Base-by-base conservation (phyloP, 768 basidiomycete genomes). In the Boletellus ananas region DNA sequence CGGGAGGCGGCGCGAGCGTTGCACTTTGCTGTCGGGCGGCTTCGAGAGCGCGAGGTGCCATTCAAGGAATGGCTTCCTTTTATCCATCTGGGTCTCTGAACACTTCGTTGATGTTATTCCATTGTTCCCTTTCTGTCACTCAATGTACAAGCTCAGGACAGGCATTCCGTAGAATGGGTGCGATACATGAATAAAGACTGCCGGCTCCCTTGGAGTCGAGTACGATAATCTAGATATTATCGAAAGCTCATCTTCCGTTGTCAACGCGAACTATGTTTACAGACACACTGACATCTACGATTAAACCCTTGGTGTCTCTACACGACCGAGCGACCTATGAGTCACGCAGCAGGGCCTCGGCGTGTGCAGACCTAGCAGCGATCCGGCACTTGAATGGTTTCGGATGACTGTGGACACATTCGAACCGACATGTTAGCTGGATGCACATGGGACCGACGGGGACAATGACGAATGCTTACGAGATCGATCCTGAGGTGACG, bases 301-400 rank as follows among this genome's bases (percentile, higher is more conserved):
- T n/a, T n/a, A n/a, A n/a, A n/a, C n/a, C n/a, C n/a, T n/a, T n/a
- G n/a, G n/a, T n/a, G n/a, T n/a, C 23, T 3, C 23, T 25, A 25
- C 23, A 25, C 23, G 8, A 39, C 39, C 29, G 39, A 31, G n/a
- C n/a, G 11, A n/a, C n/a, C n/a, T n/a, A n/a, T n/a, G n/a, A n/a
- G n/a, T n/a, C n/a, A n/a, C 16, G n/a, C 3, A 47, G 7, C 29
- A 64, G 42, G 20, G 49, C 42, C 35, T 51, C 50, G 1, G 76
- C 74, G 50, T 67, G 72, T 42, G 75, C 68, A 7, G 78, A 80
- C 41, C 80, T 74, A 14, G 79, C 77, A 38, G 65, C 74, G 54
- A 84, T 75, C n/a, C 64, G 61, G 61, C 77, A 84, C 54, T 70
- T 74, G 63, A 80, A 83, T 18, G 80, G 77, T 54, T 73, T 76